A percentile compares a stretch with the other conserved stretches of the same genome.
phyloP scores from a whole-genome alignment of 2,329 filamentous ascomycete species.

The Huntiella decipiens region DNA sequence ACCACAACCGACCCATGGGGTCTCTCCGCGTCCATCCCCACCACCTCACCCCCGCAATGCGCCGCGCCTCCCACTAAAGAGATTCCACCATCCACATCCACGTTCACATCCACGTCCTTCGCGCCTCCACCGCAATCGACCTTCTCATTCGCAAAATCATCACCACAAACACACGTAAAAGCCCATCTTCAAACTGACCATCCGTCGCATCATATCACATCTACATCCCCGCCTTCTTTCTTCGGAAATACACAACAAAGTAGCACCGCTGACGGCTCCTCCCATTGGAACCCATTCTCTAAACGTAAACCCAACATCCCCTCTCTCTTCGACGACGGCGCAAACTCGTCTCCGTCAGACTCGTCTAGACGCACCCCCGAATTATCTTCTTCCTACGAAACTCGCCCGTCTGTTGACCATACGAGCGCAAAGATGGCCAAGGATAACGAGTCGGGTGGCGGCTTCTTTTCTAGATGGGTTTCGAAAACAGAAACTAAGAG shows the following conservation, averaged over 20 bases:
- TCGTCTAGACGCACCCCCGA: slow-evolving; percentile 5
- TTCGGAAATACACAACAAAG: neutral
- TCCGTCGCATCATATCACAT: neutral
- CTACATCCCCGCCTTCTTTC: neutral
- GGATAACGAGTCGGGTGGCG: slow-evolving; percentile 4
- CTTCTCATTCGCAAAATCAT: neutral
- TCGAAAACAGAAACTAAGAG: slow-evolving; percentile 6
- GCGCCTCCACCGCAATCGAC: neutral
- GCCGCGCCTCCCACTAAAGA: neutral
- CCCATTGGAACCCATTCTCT: slow-evolving; percentile 4
- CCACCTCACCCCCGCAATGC: neutral
- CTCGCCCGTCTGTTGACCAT: slow-evolving; percentile 6
- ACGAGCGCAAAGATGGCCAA: neutral
- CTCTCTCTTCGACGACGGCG: slow-evolving; percentile 2
- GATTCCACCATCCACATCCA: neutral
- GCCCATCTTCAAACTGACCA: neutral
- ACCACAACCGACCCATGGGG: slow-evolving; percentile 4
- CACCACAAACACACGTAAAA: neutral
- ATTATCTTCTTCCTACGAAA: slow-evolving; percentile 7
- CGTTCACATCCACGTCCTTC: neutral
- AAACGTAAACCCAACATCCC: slow-evolving; percentile 7
- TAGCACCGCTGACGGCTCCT: neutral
- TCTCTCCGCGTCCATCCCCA: neutral
- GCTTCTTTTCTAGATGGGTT: slow-evolving; percentile 5
- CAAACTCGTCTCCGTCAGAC: slow-evolving; percentile 8